Conservation (phyloP, 495 filamentous ascomycete species). For the Cercophora sp. region DNA sequence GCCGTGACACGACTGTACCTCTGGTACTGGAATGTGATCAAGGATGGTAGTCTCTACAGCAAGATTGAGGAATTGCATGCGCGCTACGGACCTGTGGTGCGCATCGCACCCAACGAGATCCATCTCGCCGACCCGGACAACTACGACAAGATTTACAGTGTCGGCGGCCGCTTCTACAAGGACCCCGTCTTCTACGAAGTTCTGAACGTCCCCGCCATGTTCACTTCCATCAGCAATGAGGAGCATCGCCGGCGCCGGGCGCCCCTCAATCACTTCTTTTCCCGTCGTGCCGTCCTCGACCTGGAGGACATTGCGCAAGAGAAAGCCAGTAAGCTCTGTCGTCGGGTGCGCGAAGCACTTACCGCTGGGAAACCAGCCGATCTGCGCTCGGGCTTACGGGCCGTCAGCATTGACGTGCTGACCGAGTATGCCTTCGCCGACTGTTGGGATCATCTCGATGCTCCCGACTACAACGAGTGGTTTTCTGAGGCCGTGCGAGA, state of each 20-base stretch:
- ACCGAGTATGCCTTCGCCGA: conserved; percentile 42
- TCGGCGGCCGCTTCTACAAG: conserved; percentile 26
- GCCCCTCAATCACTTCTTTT: conserved; percentile 40
- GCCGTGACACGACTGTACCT: conserved; percentile 16
- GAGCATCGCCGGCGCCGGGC: conserved; percentile 33
- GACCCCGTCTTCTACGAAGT: conserved; percentile 20
- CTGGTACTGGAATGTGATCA: conserved; percentile 18
- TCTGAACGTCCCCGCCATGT: conserved; percentile 12
- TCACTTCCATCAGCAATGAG: conserved; percentile 22
- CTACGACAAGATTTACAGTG: conserved; percentile 36
- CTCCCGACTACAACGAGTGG: conserved; percentile 12
- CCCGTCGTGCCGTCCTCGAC: conserved; percentile 28
- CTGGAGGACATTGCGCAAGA: conserved; percentile 31
- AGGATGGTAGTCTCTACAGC: conserved; percentile 15
- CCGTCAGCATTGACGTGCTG: conserved; percentile 42
- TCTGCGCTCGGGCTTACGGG: conserved; percentile 25
- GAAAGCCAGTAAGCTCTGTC: conserved; percentile 15
- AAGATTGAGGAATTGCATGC: conserved; percentile 15
- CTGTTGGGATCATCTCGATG: conserved; percentile 26
- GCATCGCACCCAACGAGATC: conserved; percentile 39
- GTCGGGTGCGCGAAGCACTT: background rate
- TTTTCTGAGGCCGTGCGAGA: conserved; percentile 12
- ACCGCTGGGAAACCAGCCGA: conserved; percentile 12
- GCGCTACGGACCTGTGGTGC: conserved; percentile 33
- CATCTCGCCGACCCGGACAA: conserved; percentile 38